Base-by-base conservation (phyloP, 1,284 basidiomycete genomes). In the Neonothopanus nambi region DNA sequence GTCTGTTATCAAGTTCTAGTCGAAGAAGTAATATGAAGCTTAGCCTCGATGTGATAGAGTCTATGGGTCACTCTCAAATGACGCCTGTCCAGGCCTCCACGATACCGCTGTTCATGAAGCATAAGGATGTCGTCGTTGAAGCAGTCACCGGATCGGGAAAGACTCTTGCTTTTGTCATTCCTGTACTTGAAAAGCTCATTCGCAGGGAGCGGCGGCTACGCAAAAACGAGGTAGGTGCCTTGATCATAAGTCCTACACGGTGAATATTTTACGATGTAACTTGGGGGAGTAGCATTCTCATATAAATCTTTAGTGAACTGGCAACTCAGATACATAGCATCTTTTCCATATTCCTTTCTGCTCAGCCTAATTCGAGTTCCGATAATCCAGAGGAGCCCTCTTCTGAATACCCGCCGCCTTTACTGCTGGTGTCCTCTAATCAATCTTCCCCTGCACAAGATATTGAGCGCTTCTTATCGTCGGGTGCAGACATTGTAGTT, bases 121-220 rank as follows among this genome's bases (percentile, higher is more conserved):
- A 98, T 70, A 98, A 98, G 70, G 97, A 99, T 65, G 95, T 98
- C 24, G 93, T 99, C 3, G 97, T 99, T 1, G 96, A 98, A 69
- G 97, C 97, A 1, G 95, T 99, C 1, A 99, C 97, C 7, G 97
- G 97, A 6, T 98, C 95, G 0, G 97, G 97, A 35, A 99, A 99
- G 72, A 99, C 97, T 0, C 76, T 99, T 11, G 91, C 96, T 0
- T 99, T 98, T 67, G 91, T 97, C 7, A 81, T 99, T 20, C 97
- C 97, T 2, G 84, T 96, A 17, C 72, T 99, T 9, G 95, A 99
- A 69, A 85, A 88, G 58, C 79, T 99, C 3, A 74, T 91, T 48
- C 79, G 91, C 40, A 79, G 88, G 51, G 84, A 89, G 60, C 75
- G 68, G 15, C 81, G 74, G 56, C 74, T 92, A 24, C 82, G 83